Base-by-base conservation (phyloP, 169 alveolate genomes). In the Eimeria tenella region DNA sequence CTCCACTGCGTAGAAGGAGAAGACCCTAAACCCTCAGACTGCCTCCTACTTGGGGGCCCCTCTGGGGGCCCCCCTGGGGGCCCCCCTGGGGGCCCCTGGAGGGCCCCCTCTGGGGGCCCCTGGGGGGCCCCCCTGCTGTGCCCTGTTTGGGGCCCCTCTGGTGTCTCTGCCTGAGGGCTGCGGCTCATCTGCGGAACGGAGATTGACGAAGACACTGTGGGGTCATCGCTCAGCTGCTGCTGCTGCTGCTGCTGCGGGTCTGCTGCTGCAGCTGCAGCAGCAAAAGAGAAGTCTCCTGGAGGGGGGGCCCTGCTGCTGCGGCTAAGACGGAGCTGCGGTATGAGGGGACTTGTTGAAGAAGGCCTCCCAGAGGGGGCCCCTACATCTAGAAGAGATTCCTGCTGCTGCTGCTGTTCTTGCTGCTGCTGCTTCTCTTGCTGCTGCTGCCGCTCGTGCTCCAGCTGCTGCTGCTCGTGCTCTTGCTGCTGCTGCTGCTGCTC, bases 201-300 rank as follows among this genome's bases (percentile, higher is more conserved):
- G 56, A 25, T 31, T 5, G 81, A 25, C 53, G 9, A 71, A 25
- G n/a, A n/a, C n/a, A n/a, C n/a, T n/a, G n/a, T n/a, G n/a, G 4
- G 17, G 56, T 55, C 81, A 71, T 23, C 21, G 4, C 75, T 65
- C 49, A 6, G 52, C 75, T n/a, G 75, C 31, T 65, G 75, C 75
- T 65, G 75, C 10, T 65, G 75, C 50, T 65, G 75, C 75, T 65
- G 75, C 75, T n/a, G 75, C 75, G 19, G 49, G 52, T 19, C 81
- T n/a, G 81, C 31, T 71, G 81, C 81, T 71, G 81, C 53, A 21
- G 3, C 60, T 73, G 84, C 84, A 9, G 25, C 84, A 25, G 84
- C 9, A 19, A 50, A 6, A 21, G 77, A 31, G 25, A 9, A 19
- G 11, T 1, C 77, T 19, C 50, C 77, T 68, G 50, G 81, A 5